Conservation (phyloP, 1,284 basidiomycete genomes). For the Boletellus deceptivus region DNA sequence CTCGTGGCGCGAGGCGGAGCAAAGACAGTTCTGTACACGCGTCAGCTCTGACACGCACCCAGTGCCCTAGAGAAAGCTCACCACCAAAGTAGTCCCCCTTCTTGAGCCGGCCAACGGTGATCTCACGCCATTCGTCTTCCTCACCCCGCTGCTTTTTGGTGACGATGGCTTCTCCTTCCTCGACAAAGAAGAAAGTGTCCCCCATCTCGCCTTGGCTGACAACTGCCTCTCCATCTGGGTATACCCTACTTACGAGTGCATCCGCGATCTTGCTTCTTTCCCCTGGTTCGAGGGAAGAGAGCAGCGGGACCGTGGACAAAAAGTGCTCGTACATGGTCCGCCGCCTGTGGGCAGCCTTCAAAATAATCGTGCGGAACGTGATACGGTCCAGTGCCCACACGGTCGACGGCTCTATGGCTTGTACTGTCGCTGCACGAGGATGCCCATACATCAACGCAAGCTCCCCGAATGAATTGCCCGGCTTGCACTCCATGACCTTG, state of each 20-base stretch:
- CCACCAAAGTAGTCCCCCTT: constrained; percentile 99
- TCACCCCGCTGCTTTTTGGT: constrained; percentile 70
- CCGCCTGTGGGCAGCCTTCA: constrained; percentile 83
- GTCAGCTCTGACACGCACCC: background rate
- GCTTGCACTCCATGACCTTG: constrained; percentile 82
- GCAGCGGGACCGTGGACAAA: constrained; percentile 86
- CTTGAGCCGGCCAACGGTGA: constrained; percentile 71
- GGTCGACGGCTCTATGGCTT: constrained; percentile 81
- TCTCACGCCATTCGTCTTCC: constrained; percentile 60
- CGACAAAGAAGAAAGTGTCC: constrained; percentile 96
- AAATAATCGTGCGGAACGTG: constrained; percentile 97
- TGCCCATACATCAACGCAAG: constrained; percentile 98
- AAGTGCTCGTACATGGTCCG: constrained; percentile 96
- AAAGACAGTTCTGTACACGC: constrained; percentile 69
- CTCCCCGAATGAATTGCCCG: constrained; percentile 93
- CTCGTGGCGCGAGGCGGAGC: constrained; percentile 82
- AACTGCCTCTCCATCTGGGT: constrained; percentile 82
- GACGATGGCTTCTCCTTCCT: constrained; percentile 88
- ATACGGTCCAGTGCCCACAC: constrained; percentile 96
- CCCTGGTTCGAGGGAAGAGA: constrained; percentile 81
- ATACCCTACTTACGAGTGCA: constrained; percentile 83
- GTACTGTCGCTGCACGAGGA: constrained; percentile 90
- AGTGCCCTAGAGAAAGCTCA: constrained; percentile 38
- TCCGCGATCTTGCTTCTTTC: constrained; percentile 98
- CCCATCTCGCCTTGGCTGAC: constrained; percentile 93